These are phyloP conservation scores for Stylonectria norvegica DNA, from an alignment of 2,329 filamentous ascomycete species.

Conservation along the genomic window DNA sequence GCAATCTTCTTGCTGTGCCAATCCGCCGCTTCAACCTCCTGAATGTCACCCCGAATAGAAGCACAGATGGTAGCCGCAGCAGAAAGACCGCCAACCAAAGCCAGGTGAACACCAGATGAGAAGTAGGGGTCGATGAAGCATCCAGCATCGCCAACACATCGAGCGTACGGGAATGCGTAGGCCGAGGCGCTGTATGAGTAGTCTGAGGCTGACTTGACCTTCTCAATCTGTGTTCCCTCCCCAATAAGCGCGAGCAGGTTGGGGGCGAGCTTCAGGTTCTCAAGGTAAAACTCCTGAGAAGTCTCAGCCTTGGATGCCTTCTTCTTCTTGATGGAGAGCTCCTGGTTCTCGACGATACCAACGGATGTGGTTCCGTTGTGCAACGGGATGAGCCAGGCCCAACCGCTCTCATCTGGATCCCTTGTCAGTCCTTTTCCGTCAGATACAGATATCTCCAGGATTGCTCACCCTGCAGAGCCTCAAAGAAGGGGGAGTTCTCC, in stretches of 20 bases:
- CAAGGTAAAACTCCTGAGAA: slow-evolving; percentile 32
- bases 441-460: too few species aligned
- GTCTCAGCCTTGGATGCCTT: slow-evolving; percentile 16
- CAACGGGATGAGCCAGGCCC: slow-evolving; percentile 49
- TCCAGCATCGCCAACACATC: slow-evolving; percentile 45
- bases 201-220: slow-evolving; percentile 42
- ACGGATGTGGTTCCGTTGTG: slow-evolving; percentile 44
- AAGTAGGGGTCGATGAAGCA: slow-evolving; percentile 50
- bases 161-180: slow-evolving; percentile 39
- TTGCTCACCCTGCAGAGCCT: slow-evolving; percentile 35
- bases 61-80: slow-evolving; percentile 44
- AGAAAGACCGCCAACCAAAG: slow-evolving; percentile 40
- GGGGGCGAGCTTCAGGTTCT: slow-evolving; percentile 33
- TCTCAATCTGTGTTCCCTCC: slow-evolving; percentile 31
- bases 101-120: slow-evolving; percentile 47
- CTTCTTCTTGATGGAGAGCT: slow-evolving; percentile 35
- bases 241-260: slow-evolving; percentile 28
- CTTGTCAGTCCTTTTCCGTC: neutral
- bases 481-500: slow-evolving; percentile 41
- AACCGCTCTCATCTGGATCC: slow-evolving; percentile 42
- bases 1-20: slow-evolving; percentile 44
- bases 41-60: slow-evolving; percentile 34
- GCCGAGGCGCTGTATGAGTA: slow-evolving; percentile 44
- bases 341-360: slow-evolving; percentile 41
- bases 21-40: slow-evolving; percentile 34